Conservation (phyloP, 257 asterid genomes). For the Solanum phureja region DNA sequence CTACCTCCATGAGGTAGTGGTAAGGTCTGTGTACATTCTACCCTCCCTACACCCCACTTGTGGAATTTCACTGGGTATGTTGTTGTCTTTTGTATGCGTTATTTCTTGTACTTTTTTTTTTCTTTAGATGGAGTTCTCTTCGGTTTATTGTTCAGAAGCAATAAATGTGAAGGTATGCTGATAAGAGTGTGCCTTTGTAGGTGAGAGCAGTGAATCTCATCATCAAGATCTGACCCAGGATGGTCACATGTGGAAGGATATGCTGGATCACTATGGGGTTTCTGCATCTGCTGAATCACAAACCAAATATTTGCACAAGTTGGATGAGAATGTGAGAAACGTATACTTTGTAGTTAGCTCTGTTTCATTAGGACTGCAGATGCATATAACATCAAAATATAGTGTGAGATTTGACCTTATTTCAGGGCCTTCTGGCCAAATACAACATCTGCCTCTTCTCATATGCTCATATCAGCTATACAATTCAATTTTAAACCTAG, state of each 20-base stretch:
- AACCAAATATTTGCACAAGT: constrained; percentile 10
- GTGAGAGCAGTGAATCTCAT: constrained; percentile 21
- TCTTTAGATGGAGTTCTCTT: constrained; percentile 1
- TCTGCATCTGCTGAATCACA: constrained; percentile 26
- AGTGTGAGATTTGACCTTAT: neutral
- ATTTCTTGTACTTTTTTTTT: neutral
- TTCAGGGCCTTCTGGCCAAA: neutral
- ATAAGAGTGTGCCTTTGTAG: constrained; percentile 35
- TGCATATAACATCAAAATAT: neutral
- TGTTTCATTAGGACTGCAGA: neutral
- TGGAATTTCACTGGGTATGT: neutral
- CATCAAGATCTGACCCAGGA: constrained; percentile 27
- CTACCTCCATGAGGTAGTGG: neutral
- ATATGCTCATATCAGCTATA: neutral
- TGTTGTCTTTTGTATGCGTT: neutral
- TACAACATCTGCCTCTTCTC: neutral
- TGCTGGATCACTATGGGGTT: constrained; percentile 31
- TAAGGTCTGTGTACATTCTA: neutral
- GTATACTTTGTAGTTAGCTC: neutral
- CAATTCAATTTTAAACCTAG: neutral
- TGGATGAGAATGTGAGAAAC: constrained; percentile 27
- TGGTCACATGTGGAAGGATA: constrained; percentile 46
- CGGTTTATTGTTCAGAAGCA: neutral
- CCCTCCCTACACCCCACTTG: neutral
- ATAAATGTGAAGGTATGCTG: neutral